A percentile compares a stretch with the other conserved stretches of the same genome.
These are phyloP conservation scores for Chaetomiaceae sp. DNA, from an alignment of 2,329 filamentous ascomycete genomes.

Conservation along the genomic window DNA sequence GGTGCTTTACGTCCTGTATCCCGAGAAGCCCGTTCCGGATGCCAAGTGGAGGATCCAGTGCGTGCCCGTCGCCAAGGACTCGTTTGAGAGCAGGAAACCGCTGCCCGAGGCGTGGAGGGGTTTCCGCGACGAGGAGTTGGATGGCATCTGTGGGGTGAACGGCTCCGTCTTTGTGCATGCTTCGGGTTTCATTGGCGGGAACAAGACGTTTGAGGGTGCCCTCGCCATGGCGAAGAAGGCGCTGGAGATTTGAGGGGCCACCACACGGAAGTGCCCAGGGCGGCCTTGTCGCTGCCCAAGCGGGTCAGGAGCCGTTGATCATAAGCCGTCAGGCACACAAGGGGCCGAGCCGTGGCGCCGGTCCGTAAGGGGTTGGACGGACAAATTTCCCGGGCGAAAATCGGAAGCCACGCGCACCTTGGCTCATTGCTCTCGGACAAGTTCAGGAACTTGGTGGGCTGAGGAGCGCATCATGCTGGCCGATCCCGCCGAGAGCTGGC, in stretches of 20 bases:
- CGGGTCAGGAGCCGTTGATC: neutral
- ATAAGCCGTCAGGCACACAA: neutral
- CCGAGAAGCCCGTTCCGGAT: slow-evolving; percentile 69
- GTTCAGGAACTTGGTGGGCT: neutral
- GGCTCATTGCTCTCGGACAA: too few relatives aligned
- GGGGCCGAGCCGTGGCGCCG: neutral
- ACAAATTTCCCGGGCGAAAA: neutral
- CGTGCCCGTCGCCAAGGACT: slow-evolving; percentile 78
- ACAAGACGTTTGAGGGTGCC: slow-evolving; percentile 84
- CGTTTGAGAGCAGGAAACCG: slow-evolving; percentile 87
- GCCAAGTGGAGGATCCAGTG: slow-evolving; percentile 92
- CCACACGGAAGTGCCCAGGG: neutral
- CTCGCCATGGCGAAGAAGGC: slow-evolving; percentile 80
- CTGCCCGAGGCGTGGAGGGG: slow-evolving; percentile 90
- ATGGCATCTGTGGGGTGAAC: slow-evolving; percentile 61
- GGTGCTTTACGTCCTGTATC: slow-evolving; percentile 86
- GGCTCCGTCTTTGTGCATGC: slow-evolving; percentile 92
- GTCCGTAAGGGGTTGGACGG: neutral
- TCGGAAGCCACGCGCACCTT: neutral
- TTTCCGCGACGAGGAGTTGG: slow-evolving; percentile 79
- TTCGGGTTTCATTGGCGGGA: slow-evolving; percentile 92
- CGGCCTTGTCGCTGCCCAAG: neutral
- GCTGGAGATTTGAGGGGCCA: slow-evolving; percentile 38
- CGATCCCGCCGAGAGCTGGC: neutral
- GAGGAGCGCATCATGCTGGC: neutral